Conservation (phyloP, 495 filamentous ascomycete genomes). For the Xylaria venustula region DNA sequence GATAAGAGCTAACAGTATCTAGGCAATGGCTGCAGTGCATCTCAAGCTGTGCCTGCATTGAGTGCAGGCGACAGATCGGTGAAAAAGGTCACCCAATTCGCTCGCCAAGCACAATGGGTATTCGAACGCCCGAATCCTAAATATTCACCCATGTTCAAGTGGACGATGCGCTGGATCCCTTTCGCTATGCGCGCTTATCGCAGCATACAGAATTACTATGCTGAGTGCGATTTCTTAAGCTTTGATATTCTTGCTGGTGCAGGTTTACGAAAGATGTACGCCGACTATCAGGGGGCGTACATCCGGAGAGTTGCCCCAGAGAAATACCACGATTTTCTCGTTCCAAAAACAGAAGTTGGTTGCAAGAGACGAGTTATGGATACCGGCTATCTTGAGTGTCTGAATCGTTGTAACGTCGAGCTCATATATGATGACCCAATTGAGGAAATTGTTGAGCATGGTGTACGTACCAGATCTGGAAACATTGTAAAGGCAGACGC, state of each 20-base stretch:
- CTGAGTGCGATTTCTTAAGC: constrained; percentile 36
- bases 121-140: constrained; percentile 33
- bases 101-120: constrained; percentile 64
- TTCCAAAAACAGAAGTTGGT: constrained; percentile 60
- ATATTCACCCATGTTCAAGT: constrained; percentile 4
- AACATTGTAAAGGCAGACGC: constrained; percentile 53
- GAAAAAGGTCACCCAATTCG: constrained; percentile 60
- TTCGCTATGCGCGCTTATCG: constrained; percentile 23
- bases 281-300: constrained; percentile 43
- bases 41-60: constrained; percentile 43
- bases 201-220: not conserved
- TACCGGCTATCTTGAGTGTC: constrained; percentile 50
- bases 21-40: constrained; percentile 41
- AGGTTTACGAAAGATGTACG: constrained; percentile 34
- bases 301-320: constrained; percentile 53
- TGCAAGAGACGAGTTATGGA: constrained; percentile 64
- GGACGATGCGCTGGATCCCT: constrained; percentile 16
- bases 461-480: constrained; percentile 24
- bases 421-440: constrained; percentile 47
- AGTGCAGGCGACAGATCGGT: constrained; percentile 31
- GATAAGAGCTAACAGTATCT: not conserved
- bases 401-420: constrained; percentile 54
- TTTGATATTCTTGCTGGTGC: constrained; percentile 32
- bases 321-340: constrained; percentile 63
- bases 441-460: constrained; percentile 31